Base-by-base conservation (phyloP, 2,329 filamentous ascomycete genomes). In the Trichoderma brevicompactum region DNA sequence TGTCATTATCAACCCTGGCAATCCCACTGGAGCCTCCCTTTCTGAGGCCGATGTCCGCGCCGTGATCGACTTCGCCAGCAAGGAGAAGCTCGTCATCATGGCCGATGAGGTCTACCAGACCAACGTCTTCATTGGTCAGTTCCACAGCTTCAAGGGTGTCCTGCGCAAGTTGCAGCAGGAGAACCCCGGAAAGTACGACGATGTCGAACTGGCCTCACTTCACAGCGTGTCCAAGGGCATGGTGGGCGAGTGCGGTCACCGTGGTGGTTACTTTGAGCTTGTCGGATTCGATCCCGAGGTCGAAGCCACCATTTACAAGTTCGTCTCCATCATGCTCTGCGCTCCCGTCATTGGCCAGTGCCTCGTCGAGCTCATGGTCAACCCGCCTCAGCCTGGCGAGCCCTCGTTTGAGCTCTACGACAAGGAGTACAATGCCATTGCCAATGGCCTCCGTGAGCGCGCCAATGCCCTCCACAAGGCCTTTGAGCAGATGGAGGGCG, bases 61-160 rank as follows among this genome's bases (percentile, higher is more conserved):
- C 59, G 92, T 98, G n/a, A 85, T 98, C 70, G 87, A 95, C 69
- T 90, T 97, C 69, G 94, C 95, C 44, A 89, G 88, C 34, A 84
- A 94, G 77, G 88, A 97, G 83, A 87, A 89, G 72, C 85, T 99
- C 32, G 93, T 98, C 64, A 83, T 98, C 70, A 87, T 99, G 73
- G 95, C 95, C 60, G 95, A 99, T 75, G 95, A 99, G 79, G 95
- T 99, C 43, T 99, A 99, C 86, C 95, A 99, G 81, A 98, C 95
- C 75, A 99, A 99, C 79, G 91, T 99, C 72, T 99, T 99, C 80
- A 82, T 91, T 68, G 95, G 95, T 78, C 85, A 94, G 77, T 99
- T 99, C 83, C 88, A 92, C 80, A 96, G 92, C 74, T 98, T 99
- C 89, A 98, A 98, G 83, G 88, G 91, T 72, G 88, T 90, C 46